Evolutionary conservation across 1,139 yeast species (phyloP), one percentile per base, ranked within the genome.

Genomic region (Kodamaea sp.): DNA sequence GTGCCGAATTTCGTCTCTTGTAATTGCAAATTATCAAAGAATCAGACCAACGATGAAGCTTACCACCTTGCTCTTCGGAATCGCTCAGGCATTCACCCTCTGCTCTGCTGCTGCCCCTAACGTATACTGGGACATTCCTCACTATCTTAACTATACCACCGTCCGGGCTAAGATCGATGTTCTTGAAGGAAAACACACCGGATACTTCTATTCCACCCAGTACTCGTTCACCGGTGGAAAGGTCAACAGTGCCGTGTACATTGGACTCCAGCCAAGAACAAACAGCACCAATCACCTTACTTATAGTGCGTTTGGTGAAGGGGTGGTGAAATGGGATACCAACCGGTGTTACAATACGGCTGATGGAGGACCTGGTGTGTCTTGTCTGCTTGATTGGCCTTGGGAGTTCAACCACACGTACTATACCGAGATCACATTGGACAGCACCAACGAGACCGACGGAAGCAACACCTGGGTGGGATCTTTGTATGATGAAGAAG

Each of bases 381-480:
- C 34, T 4, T 37, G 41, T 21, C 23, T 25, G 4, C 4, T 15
- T 9, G 22, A 21, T 20, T 31, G 16, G 14, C 34, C 32, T 7
- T 37, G 41, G 41, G 7, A 34, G 18, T 37, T 24, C 11, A 23
- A 28, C 24, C 29, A 28, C 5, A 28, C 16, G n/a, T 37, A 37
- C 19, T 26, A 24, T 13, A 14, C 19, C 9, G 34, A 31, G 24
- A 12, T 26, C 12, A 14, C 3, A 4, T 26, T 32, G 26, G 12
- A 19, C 9, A 18, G 18, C 9, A 9, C 18, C 13, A 16, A 23
- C 11, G 15, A 24, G n/a, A 15, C 29, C 4, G 32, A 32, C 11
- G 39, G 37, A 5, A 26, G 26, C 12, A 24, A 24, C 22, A 29
- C 25, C 4, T 36, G 39, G 39, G 23, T 21, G 7, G 39, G 37